These are phyloP conservation scores for Gloeopeniophorella convolvens DNA, from an alignment of 768 basidiomycete species.

Conservation along the genomic window DNA sequence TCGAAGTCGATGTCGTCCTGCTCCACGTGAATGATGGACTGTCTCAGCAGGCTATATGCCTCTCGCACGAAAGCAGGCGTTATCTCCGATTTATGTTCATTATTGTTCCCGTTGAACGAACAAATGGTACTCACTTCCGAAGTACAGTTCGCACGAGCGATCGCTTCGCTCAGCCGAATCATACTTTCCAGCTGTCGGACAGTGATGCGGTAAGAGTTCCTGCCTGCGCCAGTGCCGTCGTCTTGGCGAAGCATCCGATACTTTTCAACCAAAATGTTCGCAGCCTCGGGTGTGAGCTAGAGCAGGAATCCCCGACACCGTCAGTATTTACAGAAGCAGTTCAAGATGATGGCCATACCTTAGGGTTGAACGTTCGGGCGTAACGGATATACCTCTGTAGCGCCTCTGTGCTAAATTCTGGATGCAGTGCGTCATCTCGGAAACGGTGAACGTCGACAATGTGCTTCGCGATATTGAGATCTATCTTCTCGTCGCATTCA, in stretches of 20 bases:
- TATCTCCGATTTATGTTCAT: slow-evolving; percentile 46
- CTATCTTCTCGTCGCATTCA: slow-evolving; percentile 90
- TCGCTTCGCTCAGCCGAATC: slow-evolving; percentile 96
- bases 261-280: slow-evolving; percentile 90
- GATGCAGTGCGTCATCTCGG: slow-evolving; percentile 89
- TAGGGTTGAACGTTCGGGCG: slow-evolving; percentile 95
- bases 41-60: slow-evolving; percentile 86
- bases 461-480: slow-evolving; percentile 90
- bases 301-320: slow-evolving; percentile 1
- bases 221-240: slow-evolving; percentile 79
- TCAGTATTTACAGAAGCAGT: not conserved
- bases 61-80: slow-evolving; percentile 92
- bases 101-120: not conserved
- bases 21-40: slow-evolving; percentile 99
- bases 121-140: slow-evolving; percentile 53
- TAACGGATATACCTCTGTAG: slow-evolving; percentile 96
- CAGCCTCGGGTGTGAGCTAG: slow-evolving; percentile 88
- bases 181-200: slow-evolving; percentile 98
- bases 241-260: slow-evolving; percentile 90
- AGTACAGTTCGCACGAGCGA: slow-evolving; percentile 94
- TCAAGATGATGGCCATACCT: slow-evolving; percentile 41
- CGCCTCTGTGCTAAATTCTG: slow-evolving; percentile 96
- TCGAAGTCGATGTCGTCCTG: slow-evolving; percentile 99
- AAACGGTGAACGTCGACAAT: slow-evolving; percentile 98
- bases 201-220: slow-evolving; percentile 94